Conservation (phyloP, 2,329 filamentous ascomycete genomes). For the Volutella citrinella region DNA sequence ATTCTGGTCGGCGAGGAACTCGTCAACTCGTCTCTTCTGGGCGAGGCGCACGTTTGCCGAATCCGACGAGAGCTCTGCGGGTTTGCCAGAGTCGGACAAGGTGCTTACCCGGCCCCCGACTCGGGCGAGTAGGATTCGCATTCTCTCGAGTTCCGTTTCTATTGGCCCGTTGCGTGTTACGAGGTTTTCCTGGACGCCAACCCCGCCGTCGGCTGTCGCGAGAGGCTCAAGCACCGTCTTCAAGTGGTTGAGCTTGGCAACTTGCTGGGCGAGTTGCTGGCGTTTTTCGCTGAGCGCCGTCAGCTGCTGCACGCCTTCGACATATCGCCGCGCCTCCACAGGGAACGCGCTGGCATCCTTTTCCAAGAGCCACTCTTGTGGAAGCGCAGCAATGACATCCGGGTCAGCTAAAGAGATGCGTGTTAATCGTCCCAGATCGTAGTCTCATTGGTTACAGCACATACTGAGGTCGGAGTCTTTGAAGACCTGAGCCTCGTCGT, state of each 20-base stretch:
- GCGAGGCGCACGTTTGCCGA: constrained; percentile 8
- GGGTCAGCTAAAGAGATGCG: constrained; percentile 34
- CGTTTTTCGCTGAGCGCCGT: constrained; percentile 43
- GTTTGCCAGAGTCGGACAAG: constrained; percentile 14
- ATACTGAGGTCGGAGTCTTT: constrained; percentile 45
- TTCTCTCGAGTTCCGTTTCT: constrained; percentile 63
- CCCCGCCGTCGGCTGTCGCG: constrained; percentile 24
- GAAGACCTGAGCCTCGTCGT: constrained; percentile 34
- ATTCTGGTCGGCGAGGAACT: constrained; percentile 22
- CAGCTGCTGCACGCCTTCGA: constrained; percentile 47
- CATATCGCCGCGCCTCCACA: constrained; percentile 49
- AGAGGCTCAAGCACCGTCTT: constrained; percentile 47
- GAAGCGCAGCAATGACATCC: constrained; percentile 44
- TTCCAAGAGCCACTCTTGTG: constrained; percentile 42
- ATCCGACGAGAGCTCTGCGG: no score
- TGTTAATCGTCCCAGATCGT: no score
- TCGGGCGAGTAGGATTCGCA: constrained; percentile 60
- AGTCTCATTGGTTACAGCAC: fast-evolving
- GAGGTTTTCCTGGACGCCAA: constrained; percentile 61
- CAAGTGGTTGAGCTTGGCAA: constrained; percentile 48
- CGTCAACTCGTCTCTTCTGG: constrained; percentile 23
- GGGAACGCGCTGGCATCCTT: constrained; percentile 37
- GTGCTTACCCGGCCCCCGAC: constrained; percentile 52
- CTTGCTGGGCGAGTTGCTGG: constrained; percentile 33
- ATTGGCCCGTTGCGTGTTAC: constrained; percentile 63